Percentiles rank a stretch among this genome's conserved stretches.
Conservation (phyloP, 2,329 filamentous ascomycete genomes). For the Graphilbum ipis-grandicollis region DNA sequence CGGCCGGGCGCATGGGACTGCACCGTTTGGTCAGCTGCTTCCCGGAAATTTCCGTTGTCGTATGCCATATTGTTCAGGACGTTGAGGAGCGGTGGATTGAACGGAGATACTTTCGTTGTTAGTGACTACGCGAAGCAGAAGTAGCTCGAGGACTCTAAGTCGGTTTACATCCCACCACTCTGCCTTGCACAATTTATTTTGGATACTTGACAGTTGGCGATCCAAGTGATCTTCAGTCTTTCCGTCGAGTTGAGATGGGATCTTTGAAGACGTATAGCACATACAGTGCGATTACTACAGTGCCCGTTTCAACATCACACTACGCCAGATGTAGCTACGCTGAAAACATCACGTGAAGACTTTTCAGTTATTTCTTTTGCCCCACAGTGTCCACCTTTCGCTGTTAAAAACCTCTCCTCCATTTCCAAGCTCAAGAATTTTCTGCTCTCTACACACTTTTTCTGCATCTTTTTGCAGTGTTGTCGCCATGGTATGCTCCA, state of each 20-base stretch:
- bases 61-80: constrained; percentile 66
- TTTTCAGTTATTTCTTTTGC: neutral
- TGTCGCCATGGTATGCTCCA: constrained; percentile 1
- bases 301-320: too few species aligned
- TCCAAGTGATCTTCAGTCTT: too few species aligned
- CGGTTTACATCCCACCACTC: too few species aligned
- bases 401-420: neutral
- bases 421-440: neutral
- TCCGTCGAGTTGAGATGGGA: too few species aligned
- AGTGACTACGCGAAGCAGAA: too few species aligned
- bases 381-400: neutral
- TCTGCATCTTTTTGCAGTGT: neutral
- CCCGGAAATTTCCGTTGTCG: constrained; percentile 70
- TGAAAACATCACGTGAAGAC: neutral
- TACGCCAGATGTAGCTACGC: too few species aligned
- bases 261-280: too few species aligned
- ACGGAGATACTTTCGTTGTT: constrained; percentile 80
- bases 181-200: too few species aligned
- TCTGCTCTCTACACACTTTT: neutral
- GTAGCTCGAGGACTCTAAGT: too few species aligned
- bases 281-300: too few species aligned
- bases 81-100: constrained; percentile 83
- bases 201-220: too few species aligned
- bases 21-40: constrained; percentile 80
- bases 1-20: constrained; percentile 68